Conservation (phyloP, 768 basidiomycete species). For the Lactarius psammicola region DNA sequence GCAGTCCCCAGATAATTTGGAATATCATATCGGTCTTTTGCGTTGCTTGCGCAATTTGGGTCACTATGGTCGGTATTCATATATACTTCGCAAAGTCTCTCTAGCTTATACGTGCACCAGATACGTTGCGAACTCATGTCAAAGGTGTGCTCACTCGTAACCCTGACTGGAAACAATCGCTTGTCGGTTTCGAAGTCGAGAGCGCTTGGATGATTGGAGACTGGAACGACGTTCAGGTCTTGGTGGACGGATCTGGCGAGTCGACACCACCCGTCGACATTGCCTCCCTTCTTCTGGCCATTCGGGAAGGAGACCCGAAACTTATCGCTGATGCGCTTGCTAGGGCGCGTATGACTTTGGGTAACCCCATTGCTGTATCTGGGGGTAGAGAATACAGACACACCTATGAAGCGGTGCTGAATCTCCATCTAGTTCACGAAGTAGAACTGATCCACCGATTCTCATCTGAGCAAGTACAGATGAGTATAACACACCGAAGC, state of each 20-base stretch:
- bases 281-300: conserved; percentile 76
- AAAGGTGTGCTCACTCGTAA: conserved; percentile 82
- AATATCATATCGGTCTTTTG: conserved; percentile 85
- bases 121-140: conserved; percentile 93
- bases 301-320: conserved; percentile 54
- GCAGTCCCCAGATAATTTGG: conserved; percentile 83
- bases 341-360: conserved; percentile 69
- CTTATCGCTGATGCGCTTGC: conserved; percentile 52
- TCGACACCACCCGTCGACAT: conserved; percentile 66
- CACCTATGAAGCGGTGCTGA: conserved; percentile 81
- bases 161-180: conserved; percentile 73
- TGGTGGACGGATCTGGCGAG: conserved; percentile 51
- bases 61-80: conserved; percentile 76
- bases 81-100: background rate
- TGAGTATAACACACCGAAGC: conserved; percentile 36
- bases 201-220: conserved; percentile 96
- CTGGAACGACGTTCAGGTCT: conserved; percentile 75
- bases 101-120: conserved; percentile 41
- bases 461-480: conserved; percentile 41
- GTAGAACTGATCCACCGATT: conserved; percentile 63
- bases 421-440: conserved; percentile 86
- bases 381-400: conserved; percentile 79
- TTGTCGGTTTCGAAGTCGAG: conserved; percentile 87
- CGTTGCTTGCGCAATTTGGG: conserved; percentile 92
- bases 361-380: conserved; percentile 77